A percentile compares a stretch with the other conserved stretches of the same genome.
phyloP scores from a whole-genome alignment of 306 rosid species.

The Prosopis cineraria region DNA sequence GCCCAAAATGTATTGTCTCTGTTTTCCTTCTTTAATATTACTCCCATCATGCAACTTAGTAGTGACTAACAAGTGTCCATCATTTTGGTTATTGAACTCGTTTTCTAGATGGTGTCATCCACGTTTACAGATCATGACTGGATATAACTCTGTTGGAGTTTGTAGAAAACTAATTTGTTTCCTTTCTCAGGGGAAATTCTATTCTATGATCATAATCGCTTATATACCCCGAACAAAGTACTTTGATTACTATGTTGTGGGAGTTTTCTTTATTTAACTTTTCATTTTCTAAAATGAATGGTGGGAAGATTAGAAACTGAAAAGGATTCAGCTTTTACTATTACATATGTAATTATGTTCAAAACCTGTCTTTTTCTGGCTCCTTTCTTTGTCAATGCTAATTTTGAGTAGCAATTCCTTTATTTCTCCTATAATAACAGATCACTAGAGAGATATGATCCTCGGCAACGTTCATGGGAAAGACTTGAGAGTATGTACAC shows the following conservation, averaged over 20 bases:
- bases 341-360: neutral
- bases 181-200: neutral
- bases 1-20: neutral
- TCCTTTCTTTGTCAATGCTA: neutral
- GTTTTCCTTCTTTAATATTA: neutral
- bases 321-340: neutral
- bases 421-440: neutral
- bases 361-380: neutral
- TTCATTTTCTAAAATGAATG: neutral
- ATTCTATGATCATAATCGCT: neutral
- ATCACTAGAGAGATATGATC: slow-evolving; percentile 5
- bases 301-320: neutral
- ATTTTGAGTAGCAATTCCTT: neutral
- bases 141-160: neutral
- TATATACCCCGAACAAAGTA: neutral
- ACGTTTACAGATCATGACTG: neutral
- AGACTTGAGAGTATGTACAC: neutral
- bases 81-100: neutral
- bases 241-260: neutral
- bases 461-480: neutral
- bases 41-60: neutral
- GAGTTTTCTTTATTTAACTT: neutral
- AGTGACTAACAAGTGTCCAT: neutral
- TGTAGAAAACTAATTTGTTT: neutral
- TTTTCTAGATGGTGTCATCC: neutral